A percentile compares a stretch with the other conserved stretches of the same genome.
These are phyloP conservation scores for Pelargonium citronellum DNA, from an alignment of 441 rosid species.

Conservation along the genomic window DNA sequence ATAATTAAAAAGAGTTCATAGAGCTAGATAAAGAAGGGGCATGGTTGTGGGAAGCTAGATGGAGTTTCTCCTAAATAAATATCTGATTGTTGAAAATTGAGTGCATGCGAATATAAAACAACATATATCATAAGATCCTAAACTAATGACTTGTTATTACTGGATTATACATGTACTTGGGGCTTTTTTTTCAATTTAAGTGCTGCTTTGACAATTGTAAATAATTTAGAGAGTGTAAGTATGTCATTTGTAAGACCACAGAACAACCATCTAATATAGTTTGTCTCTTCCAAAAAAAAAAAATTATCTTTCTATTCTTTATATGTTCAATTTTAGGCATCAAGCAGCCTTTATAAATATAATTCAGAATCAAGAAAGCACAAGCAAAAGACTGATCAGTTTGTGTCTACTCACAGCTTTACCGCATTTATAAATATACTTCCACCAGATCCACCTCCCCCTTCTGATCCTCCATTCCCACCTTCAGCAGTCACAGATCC, in stretches of 20 bases:
- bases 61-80: too few relatives aligned
- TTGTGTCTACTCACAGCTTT: slow-evolving; percentile 65
- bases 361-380: slow-evolving; percentile 9
- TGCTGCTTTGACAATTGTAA: background rate
- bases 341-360: background rate
- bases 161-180: background rate
- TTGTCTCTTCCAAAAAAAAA: background rate
- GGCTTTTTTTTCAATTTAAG: background rate
- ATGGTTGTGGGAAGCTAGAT: too few relatives aligned
- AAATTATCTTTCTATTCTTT: background rate
- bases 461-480: slow-evolving; percentile 64
- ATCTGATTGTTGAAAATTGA: too few relatives aligned
- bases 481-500: slow-evolving; percentile 79
- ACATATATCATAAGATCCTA: too few relatives aligned
- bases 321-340: background rate
- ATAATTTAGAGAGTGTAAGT: background rate
- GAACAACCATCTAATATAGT: background rate
- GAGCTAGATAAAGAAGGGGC: too few relatives aligned
- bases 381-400: slow-evolving; percentile 11
- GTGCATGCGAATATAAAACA: too few relatives aligned
- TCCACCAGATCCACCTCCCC: slow-evolving; percentile 99
- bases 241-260: background rate
- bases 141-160: background rate
- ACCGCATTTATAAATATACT: slow-evolving; percentile 58
- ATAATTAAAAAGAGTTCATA: too few relatives aligned